A percentile compares a stretch with the other conserved stretches of the same genome.
These are phyloP conservation scores for Oropetium thomaeum DNA, from an alignment of 176 grass and related monocot genomes.

Conservation along the genomic window DNA sequence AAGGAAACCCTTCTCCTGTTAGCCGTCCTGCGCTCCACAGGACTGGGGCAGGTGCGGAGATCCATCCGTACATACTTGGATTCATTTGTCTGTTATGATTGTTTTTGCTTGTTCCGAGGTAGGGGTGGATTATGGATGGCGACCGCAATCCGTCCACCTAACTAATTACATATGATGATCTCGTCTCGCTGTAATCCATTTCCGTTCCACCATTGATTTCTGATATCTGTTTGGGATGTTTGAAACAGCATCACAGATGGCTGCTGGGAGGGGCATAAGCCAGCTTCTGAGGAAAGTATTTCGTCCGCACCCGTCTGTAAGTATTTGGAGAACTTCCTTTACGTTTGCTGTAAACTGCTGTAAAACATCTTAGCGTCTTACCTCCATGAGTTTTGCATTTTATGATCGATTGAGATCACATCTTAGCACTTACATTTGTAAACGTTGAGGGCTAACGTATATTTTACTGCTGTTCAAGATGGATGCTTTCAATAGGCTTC, in stretches of 20 bases:
- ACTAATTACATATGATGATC: too few species aligned
- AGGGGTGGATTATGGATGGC: neutral
- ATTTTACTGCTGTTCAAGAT: neutral
- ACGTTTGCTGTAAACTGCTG: too few species aligned
- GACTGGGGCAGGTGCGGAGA: neutral
- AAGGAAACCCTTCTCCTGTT: neutral
- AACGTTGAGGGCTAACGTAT: neutral
- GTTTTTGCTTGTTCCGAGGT: too few species aligned
- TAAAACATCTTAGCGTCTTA: too few species aligned
- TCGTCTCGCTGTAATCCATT: neutral
- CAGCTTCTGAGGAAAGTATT: slow-evolving; percentile 55
- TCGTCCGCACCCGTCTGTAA: slow-evolving; percentile 41
- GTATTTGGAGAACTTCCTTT: neutral
- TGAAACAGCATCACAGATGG: slow-evolving; percentile 33
- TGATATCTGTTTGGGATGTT: neutral
- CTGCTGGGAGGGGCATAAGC: slow-evolving; percentile 38
- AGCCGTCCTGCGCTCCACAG: neutral
- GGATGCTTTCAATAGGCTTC: neutral
- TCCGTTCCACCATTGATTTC: neutral
- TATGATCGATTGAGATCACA: too few species aligned
- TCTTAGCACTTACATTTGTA: neutral
- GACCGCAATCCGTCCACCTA: neutral
- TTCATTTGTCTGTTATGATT: neutral
- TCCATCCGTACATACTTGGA: neutral
- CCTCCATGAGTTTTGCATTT: too few species aligned